Percentiles rank a stretch among this genome's conserved stretches.
Conservation (phyloP, 208 protist genomes). For the Herpetomonas samuelpessoai region DNA sequence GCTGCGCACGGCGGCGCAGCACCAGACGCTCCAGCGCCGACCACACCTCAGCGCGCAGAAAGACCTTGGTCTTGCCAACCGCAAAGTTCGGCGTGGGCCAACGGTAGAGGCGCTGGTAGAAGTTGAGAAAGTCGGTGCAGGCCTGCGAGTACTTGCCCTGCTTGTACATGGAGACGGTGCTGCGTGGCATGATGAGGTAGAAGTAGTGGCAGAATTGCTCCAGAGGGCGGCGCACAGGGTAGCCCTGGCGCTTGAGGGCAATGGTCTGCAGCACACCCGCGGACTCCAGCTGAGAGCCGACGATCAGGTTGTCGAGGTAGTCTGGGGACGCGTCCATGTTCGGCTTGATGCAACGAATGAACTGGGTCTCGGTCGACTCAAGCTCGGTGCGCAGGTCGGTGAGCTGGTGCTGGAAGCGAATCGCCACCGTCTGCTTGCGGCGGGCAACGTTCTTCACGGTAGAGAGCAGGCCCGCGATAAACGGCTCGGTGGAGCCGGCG, state of each 20-base stretch:
- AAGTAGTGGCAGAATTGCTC: constrained; percentile 81
- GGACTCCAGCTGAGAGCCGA: constrained; percentile 89
- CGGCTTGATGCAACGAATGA: constrained; percentile 94
- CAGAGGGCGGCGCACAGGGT: constrained; percentile 76
- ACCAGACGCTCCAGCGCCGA: constrained; percentile 74
- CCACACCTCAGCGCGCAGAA: constrained; percentile 83
- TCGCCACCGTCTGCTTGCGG: constrained; percentile 79
- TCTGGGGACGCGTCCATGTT: constrained; percentile 73
- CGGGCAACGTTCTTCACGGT: constrained; percentile 30
- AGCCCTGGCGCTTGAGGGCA: constrained; percentile 87
- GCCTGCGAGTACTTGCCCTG: constrained; percentile 36
- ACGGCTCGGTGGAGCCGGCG: constrained; percentile 35
- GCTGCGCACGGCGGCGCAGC: constrained; percentile 61
- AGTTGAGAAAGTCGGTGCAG: constrained; percentile 45
- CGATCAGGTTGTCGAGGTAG: constrained; percentile 65
- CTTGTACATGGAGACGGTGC: constrained; percentile 35
- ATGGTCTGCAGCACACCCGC: constrained; percentile 91
- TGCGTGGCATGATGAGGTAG: constrained; percentile 63
- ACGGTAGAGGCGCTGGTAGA: constrained; percentile 58
- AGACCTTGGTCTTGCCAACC: constrained; percentile 86
- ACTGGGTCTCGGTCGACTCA: constrained; percentile 89
- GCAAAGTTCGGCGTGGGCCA: constrained; percentile 74
- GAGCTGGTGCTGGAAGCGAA: constrained; percentile 83
- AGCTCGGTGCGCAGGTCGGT: constrained; percentile 63
- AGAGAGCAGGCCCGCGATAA: constrained; percentile 62